A percentile compares a stretch with the other conserved stretches of the same genome.
phyloP scores from a whole-genome alignment of 257 asterid species.

The Petunia secreta region DNA sequence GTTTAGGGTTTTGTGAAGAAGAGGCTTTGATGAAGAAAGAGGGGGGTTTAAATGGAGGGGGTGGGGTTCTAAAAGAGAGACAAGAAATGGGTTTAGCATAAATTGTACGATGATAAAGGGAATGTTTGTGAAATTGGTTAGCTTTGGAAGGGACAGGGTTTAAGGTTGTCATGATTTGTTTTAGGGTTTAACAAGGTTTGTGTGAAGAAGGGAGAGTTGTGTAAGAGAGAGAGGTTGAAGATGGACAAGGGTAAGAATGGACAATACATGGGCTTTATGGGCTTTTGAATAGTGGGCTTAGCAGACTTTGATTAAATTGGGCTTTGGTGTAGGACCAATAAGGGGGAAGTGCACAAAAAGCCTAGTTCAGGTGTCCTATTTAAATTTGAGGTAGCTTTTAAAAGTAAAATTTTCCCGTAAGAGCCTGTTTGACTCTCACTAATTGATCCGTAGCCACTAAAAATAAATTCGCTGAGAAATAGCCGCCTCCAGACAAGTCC shows the following conservation, averaged over 20 bases:
- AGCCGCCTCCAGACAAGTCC: too few species aligned
- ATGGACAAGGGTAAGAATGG: not conserved
- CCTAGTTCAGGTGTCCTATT: too few species aligned
- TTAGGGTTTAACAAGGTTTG: slow-evolving; percentile 30
- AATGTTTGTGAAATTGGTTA: slow-evolving; percentile 27
- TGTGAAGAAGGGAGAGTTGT: not conserved
- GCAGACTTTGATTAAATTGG: too few species aligned
- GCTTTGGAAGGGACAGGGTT: slow-evolving; percentile 31
- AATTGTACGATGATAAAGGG: slow-evolving; percentile 29
- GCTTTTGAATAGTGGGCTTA: too few species aligned
- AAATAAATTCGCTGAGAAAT: too few species aligned
- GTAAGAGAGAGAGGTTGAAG: not conserved
- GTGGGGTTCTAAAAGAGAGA: slow-evolving; percentile 33
- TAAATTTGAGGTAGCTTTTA: too few species aligned
- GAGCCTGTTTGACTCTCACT: too few species aligned
- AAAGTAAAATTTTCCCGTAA: too few species aligned
- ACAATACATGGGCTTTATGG: too few species aligned
- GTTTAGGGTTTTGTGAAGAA: slow-evolving; percentile 23
- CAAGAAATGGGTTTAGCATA: slow-evolving; percentile 38
- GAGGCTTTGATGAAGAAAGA: slow-evolving; percentile 26
- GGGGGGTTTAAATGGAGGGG: slow-evolving; percentile 18
- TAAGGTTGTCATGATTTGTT: slow-evolving; percentile 38
- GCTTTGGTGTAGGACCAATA: too few species aligned
- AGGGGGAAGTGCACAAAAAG: too few species aligned
- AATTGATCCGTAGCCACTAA: too few species aligned